phyloP scores from a whole-genome alignment of 805 yeast species.

The Saturnispora bothae region DNA sequence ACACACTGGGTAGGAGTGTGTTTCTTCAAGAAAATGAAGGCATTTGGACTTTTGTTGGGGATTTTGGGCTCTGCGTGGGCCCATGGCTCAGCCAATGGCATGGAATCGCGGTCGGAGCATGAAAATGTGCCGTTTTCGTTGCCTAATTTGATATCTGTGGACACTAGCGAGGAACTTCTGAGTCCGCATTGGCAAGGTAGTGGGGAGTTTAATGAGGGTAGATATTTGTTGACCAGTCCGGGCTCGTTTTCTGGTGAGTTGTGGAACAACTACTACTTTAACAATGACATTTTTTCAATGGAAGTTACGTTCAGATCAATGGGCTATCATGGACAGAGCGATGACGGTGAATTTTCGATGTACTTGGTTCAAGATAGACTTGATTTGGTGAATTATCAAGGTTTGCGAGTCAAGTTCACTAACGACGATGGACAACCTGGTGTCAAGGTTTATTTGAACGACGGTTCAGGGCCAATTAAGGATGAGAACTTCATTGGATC shows the following conservation, averaged over 20 bases:
- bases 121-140: slow-evolving; percentile 13
- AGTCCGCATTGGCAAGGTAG: slow-evolving; percentile 35
- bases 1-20: too few relatives aligned
- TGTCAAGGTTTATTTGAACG: slow-evolving; percentile 49
- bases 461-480: slow-evolving; percentile 34
- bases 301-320: slow-evolving; percentile 56
- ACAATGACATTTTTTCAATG: slow-evolving; percentile 31
- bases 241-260: slow-evolving; percentile 32
- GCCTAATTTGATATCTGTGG: slow-evolving; percentile 19
- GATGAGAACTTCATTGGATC: slow-evolving; percentile 22
- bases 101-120: too few relatives aligned
- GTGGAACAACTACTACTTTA: slow-evolving; percentile 28
- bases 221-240: slow-evolving; percentile 42
- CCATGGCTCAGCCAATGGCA: too few relatives aligned
- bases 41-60: too few relatives aligned
- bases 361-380: slow-evolving; percentile 29
- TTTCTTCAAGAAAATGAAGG: too few relatives aligned
- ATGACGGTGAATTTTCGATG: slow-evolving; percentile 53
- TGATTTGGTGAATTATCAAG: slow-evolving; percentile 39
- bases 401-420: slow-evolving; percentile 53
- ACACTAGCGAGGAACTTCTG: slow-evolving; percentile 22
- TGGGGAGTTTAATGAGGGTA: slow-evolving; percentile 39
- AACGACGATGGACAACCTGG: slow-evolving; percentile 37
- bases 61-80: too few relatives aligned
- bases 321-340: slow-evolving; percentile 38